Conservation (phyloP, 1,284 basidiomycete species). For the Golubevia sp. region DNA sequence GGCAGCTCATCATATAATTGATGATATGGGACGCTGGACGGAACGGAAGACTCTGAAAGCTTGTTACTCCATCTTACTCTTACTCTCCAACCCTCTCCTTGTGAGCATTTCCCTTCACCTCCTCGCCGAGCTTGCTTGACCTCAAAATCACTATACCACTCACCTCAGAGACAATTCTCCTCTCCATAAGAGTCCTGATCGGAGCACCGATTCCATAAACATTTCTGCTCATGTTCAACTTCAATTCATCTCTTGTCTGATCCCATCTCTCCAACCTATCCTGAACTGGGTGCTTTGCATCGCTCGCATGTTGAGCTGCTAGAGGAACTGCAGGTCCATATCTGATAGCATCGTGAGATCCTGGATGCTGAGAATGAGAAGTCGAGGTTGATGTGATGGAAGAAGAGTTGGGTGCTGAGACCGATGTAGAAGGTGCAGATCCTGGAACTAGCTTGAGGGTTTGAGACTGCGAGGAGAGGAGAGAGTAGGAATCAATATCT, state of each 20-base stretch:
- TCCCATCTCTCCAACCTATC: slow-evolving; percentile 71
- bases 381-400: slow-evolving; percentile 27
- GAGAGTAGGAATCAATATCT: too few relatives aligned
- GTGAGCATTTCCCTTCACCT: too few relatives aligned
- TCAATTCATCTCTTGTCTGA: slow-evolving; percentile 83
- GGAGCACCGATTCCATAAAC: slow-evolving; percentile 85
- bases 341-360: slow-evolving; percentile 55
- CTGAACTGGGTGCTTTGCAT: slow-evolving; percentile 45
- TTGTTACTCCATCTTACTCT: too few relatives aligned
- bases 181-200: slow-evolving; percentile 87
- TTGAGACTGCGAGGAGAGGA: too few relatives aligned
- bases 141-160: too few relatives aligned
- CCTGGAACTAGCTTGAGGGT: neutral
- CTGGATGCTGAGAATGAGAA: slow-evolving; percentile 36
- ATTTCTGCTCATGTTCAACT: slow-evolving; percentile 82
- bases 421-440: neutral
- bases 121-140: too few relatives aligned
- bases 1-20: too few relatives aligned
- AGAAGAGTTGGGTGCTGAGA: slow-evolving; percentile 15
- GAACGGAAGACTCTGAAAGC: too few relatives aligned
- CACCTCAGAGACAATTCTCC: slow-evolving; percentile 80
- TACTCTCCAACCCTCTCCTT: too few relatives aligned
- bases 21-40: too few relatives aligned
- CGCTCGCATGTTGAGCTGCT: slow-evolving; percentile 24
- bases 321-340: slow-evolving; percentile 26